Base-by-base conservation (phyloP, 2,329 filamentous ascomycete species). In the Calonectria pteridis region DNA sequence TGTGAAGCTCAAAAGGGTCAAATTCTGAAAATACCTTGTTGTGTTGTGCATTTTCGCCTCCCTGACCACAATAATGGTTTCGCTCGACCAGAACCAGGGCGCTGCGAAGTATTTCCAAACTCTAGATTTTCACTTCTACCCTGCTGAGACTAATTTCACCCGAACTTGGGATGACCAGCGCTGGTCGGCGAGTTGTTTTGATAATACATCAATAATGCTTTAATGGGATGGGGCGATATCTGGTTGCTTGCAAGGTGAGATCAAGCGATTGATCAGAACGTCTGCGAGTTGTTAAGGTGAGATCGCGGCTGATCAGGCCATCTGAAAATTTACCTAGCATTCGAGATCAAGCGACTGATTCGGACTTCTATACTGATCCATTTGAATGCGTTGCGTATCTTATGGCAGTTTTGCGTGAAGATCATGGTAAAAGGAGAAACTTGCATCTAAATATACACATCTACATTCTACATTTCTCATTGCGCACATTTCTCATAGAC, bases 391-490 rank as follows among this genome's bases (percentile, higher is more conserved):
- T 40, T 18, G 4, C 9, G 18, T 18, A 40, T 18, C 35, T 10
- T 18, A 40, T 14, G 35, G 53, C n/a, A 20, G 29, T 35, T 35
- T n/a, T n/a, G n/a, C n/a, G n/a, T n/a, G n/a, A n/a, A n/a, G n/a
- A n/a, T 20, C 29, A 40, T 53, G 28, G 31, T 53, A 49, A 50
- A 67, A 33, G 43, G n/a, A 31, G 28, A 9, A 7, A 26, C 20
- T 50, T 28, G 35, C 55, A 62, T 40, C 35, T 35, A 53, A 20
- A 66, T 53, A n/a, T 31, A 29, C 16, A 20, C 51, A 43, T 53
- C 31, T 67, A 46, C 51, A 67, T 63, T 43, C 20, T 35, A 43
- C 64, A 51, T 68, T 58, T 23, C 62, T 69, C 33, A 13, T 40
- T 40, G n/a, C 20, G 23, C 13, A n/a, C 55, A 16, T 58, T 63